Conservation (phyloP, 2,329 filamentous ascomycete species). For the Diplodia corticola region DNA sequence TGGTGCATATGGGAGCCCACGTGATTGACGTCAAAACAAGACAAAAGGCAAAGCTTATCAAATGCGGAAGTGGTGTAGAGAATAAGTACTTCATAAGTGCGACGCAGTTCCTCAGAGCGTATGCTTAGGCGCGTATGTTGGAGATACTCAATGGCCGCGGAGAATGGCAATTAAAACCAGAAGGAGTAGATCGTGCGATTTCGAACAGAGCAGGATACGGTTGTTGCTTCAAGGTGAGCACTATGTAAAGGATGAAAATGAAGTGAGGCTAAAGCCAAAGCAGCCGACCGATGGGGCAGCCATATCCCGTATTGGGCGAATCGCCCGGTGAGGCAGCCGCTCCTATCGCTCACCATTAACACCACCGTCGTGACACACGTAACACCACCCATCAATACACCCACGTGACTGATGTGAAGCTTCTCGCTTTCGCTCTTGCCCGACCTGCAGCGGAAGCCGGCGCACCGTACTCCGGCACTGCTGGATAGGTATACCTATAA, state of each 20-base stretch:
- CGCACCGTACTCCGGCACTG: not conserved
- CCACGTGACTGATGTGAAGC: not conserved
- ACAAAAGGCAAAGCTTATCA: too few species aligned
- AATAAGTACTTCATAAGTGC: too few species aligned
- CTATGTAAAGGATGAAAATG: not conserved
- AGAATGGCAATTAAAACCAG: too few species aligned
- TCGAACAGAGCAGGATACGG: not conserved
- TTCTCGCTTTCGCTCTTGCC: too few species aligned
- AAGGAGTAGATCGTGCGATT: too few species aligned
- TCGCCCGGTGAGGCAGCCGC: not conserved
- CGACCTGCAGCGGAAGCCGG: not conserved
- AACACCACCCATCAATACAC: not conserved
- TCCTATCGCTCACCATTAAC: not conserved
- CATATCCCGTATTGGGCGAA: not conserved
- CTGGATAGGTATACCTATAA: not conserved
- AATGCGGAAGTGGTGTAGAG: too few species aligned
- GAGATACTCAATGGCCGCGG: too few species aligned
- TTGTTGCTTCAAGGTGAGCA: not conserved
- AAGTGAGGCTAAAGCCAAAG: not conserved
- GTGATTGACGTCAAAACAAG: too few species aligned
- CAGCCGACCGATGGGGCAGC: not conserved
- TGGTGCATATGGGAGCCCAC: too few species aligned
- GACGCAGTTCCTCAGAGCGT: too few species aligned
- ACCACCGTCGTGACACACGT: not conserved
- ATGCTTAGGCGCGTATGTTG: too few species aligned